Conservation (phyloP, 805 yeast genomes). For the Dipodascus albidus region DNA sequence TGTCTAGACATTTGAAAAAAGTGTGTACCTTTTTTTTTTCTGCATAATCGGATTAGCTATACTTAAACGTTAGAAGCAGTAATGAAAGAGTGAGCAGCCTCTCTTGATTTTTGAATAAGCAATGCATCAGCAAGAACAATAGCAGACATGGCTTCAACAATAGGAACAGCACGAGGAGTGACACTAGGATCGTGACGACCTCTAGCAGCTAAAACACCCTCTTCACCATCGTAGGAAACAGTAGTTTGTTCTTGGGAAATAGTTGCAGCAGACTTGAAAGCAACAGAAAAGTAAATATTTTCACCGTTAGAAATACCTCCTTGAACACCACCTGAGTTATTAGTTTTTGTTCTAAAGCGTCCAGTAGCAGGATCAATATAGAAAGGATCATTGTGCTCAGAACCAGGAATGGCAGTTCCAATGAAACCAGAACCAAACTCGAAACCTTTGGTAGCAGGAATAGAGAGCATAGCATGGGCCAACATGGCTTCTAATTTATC, state of each 20-base stretch:
- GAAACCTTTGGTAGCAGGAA: conserved; percentile 97
- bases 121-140: conserved; percentile 79
- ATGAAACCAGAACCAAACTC: conserved; percentile 95
- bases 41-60: too few relatives aligned
- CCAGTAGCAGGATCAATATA: conserved; percentile 45
- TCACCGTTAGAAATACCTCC: conserved; percentile 98
- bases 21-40: too few relatives aligned
- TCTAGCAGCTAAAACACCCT: conserved; percentile 83
- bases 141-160: conserved; percentile 98
- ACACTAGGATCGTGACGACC: conserved; percentile 99
- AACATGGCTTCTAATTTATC: conserved; percentile 91
- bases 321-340: conserved; percentile 94
- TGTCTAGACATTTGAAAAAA: too few relatives aligned
- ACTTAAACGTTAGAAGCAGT: neutral
- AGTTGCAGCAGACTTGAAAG: conserved; percentile 97
- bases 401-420: conserved; percentile 85
- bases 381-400: conserved; percentile 87
- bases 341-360: conserved; percentile 73
- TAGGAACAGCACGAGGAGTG: conserved; percentile 96
- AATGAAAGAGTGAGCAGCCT: conserved; percentile 31
- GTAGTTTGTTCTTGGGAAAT: conserved; percentile 89
- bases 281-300: conserved; percentile 84
- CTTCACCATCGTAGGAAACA: conserved; percentile 76
- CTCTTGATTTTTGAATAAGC: conserved; percentile 79
- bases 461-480: conserved; percentile 96